Conservation (phyloP, 495 filamentous ascomycete genomes). For the Podospora pseudoanserina region DNA sequence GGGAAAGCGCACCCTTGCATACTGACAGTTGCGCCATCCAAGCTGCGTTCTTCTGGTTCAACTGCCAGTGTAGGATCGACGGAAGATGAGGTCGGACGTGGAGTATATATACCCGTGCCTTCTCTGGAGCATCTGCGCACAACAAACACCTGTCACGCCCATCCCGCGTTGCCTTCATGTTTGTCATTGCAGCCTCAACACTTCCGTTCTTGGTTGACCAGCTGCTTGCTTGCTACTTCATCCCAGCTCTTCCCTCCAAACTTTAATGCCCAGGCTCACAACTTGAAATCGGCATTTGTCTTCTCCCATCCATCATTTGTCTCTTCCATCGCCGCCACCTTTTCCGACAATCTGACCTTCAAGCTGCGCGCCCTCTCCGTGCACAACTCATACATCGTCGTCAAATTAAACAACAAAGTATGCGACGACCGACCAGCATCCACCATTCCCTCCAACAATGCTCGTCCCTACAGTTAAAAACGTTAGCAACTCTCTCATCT, state of each 20-base stretch:
- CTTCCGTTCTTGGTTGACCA: too few relatives aligned
- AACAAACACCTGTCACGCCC: background rate
- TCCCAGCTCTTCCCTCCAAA: background rate
- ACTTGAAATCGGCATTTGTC: slow-evolving; percentile 71
- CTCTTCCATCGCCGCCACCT: slow-evolving; percentile 54
- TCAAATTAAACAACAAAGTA: slow-evolving; percentile 80
- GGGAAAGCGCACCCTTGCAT: background rate
- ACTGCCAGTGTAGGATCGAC: background rate
- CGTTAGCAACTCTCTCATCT: slow-evolving; percentile 19
- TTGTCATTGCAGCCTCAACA: too few relatives aligned
- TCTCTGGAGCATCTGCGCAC: background rate
- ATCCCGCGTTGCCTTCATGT: too few relatives aligned
- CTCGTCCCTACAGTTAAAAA: slow-evolving; percentile 47
- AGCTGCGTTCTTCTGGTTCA: background rate
- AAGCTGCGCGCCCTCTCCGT: slow-evolving; percentile 66
- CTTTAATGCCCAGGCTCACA: slow-evolving; percentile 42
- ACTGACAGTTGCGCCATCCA: background rate
- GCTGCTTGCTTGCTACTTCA: background rate
- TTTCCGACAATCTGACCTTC: slow-evolving; percentile 68
- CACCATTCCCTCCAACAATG: slow-evolving; percentile 60
- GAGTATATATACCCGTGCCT: background rate
- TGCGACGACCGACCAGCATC: slow-evolving; percentile 60
- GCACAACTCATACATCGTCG: slow-evolving; percentile 88
- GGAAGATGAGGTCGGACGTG: background rate
- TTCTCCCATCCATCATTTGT: slow-evolving; percentile 60